Percentiles rank a stretch among this genome's conserved stretches.
Evolutionary conservation across 495 filamentous ascomycete species (phyloP).

Genomic region (Penicillium odoratum): DNA sequence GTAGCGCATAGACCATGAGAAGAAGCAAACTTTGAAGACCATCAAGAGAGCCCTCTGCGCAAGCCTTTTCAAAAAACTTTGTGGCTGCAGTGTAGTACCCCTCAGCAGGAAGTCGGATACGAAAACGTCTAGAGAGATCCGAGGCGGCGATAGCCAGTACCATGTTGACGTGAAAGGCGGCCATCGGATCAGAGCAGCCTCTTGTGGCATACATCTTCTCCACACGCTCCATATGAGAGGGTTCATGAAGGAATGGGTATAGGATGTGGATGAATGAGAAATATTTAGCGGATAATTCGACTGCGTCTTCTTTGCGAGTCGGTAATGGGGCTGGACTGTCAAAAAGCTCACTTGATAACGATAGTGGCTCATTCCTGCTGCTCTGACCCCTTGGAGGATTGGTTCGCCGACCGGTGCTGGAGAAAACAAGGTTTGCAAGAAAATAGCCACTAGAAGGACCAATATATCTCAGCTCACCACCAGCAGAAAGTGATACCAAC

Average conservation of each 20-base stretch:
- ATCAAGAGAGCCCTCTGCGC: conserved; percentile 37
- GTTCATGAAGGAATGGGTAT: conserved; percentile 46
- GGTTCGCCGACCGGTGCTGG: conserved; percentile 32
- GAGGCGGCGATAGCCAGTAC: conserved; percentile 46
- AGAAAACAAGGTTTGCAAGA: conserved; percentile 44
- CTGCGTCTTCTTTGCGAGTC: conserved; percentile 32
- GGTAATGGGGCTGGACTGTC: conserved; percentile 39
- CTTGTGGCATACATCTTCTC: conserved; percentile 30
- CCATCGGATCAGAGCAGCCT: conserved; percentile 16
- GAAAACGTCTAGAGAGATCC: conserved; percentile 41
- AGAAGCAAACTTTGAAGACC: conserved; percentile 44
- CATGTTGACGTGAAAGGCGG: conserved; percentile 45
- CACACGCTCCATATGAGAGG: conserved; percentile 36
- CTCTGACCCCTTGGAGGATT: conserved; percentile 9
- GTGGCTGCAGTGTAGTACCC: conserved; percentile 47
- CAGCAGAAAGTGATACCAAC: conserved; percentile 37
- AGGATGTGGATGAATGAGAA: conserved; percentile 42
- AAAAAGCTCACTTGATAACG: conserved; percentile 32
- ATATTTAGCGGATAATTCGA: conserved; percentile 41
- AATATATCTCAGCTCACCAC: conserved; percentile 39
- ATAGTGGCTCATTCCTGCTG: conserved; percentile 11
- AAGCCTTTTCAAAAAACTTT: conserved; percentile 37
- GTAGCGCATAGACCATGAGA: conserved; percentile 48
- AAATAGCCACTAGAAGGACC: conserved; percentile 45
- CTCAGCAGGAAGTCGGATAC: conserved; percentile 42